Conservation (phyloP, 2,329 filamentous ascomycete genomes). For the Exophiala calicioides region DNA sequence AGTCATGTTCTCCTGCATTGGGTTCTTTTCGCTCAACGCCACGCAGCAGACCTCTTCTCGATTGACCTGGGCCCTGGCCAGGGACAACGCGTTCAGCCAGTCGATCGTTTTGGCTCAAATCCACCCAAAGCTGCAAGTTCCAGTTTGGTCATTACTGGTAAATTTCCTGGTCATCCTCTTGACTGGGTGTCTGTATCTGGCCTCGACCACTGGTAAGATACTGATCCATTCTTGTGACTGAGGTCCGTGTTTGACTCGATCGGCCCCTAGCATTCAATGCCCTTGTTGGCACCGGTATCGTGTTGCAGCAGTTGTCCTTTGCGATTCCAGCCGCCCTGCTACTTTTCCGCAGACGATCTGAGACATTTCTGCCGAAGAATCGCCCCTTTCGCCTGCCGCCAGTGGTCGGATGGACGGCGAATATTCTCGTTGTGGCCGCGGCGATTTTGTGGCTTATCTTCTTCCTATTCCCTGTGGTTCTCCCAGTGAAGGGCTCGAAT, state of each 20-base stretch:
- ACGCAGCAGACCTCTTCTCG: constrained; percentile 33
- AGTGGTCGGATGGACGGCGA: constrained; percentile 34
- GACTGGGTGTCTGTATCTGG: constrained; percentile 35
- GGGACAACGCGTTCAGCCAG: constrained; percentile 31
- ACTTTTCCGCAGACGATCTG: constrained; percentile 33
- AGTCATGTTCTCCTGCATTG: too few relatives aligned
- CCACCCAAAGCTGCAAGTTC: constrained; percentile 28
- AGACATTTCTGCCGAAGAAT: constrained; percentile 25
- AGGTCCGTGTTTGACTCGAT: too few relatives aligned
- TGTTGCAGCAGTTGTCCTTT: constrained; percentile 28
- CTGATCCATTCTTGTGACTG: constrained; percentile 5
- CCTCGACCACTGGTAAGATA: constrained; percentile 26
- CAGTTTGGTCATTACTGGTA: constrained; percentile 30
- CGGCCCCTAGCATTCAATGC: constrained; percentile 36
- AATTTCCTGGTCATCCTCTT: constrained; percentile 31
- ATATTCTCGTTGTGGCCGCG: constrained; percentile 33
- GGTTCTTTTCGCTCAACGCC: constrained; percentile 27
- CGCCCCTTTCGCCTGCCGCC: constrained; percentile 12
- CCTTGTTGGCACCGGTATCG: constrained; percentile 31
- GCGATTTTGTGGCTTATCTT: constrained; percentile 34
- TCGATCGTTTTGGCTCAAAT: constrained; percentile 22
- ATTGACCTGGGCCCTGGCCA: constrained; percentile 36
- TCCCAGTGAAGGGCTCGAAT: constrained; percentile 33
- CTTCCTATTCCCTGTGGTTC: constrained; percentile 35
- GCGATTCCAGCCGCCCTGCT: constrained; percentile 35